Evolutionary conservation across 2,329 filamentous ascomycete genomes (phyloP), one percentile per base, ranked within the genome.

Genomic region (Trichoderma sp.): DNA sequence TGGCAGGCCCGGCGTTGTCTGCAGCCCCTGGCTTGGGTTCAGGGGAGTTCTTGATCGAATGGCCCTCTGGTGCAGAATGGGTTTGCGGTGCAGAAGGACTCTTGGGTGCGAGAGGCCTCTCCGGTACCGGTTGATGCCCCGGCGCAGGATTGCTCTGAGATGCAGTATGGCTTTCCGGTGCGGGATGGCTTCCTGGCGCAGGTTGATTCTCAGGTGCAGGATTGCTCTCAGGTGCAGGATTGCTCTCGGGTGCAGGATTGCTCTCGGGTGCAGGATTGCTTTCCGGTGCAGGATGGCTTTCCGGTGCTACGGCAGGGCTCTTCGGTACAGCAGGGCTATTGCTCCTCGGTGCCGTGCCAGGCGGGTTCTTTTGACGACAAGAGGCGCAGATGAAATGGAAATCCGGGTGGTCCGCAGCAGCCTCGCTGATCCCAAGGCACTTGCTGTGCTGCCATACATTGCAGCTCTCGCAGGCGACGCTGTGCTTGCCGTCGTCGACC

Each of bases 381-480:
- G 89, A 87, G 41, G 80, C 80, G 78, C 94, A 98, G 69, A 97
- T 77, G 73, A 97, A 97, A 67, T 91, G 88, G 72, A 98, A 98
- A 69, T 96, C 91, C 1, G 92, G 87, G 54, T 88, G 83, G 69
- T 97, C 94, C 0, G 93, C 93, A 68, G 93, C 90, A 66, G 84
- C 80, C 71, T 96, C 86, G 52, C 85, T 85, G 68, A 98, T 90
- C 47, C 89, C 90, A 66, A 97, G 85, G 74, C 95, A 99, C 72
- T 90, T 92, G 81, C 93, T 96, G 74, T 99, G 95, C 75, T 98
- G 94, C 95, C 95, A 99, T 55, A 96, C 89, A 74, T 90, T 96
- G 81, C 95, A 99, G 70, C 84, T 88, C 74, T 99, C 95, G 78
- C 95, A 99, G 30, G 93, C 91, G 69, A 99, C 88, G 74, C 93